phyloP scores from a whole-genome alignment of 2,329 filamentous ascomycete species.

The Penicillium italicum region DNA sequence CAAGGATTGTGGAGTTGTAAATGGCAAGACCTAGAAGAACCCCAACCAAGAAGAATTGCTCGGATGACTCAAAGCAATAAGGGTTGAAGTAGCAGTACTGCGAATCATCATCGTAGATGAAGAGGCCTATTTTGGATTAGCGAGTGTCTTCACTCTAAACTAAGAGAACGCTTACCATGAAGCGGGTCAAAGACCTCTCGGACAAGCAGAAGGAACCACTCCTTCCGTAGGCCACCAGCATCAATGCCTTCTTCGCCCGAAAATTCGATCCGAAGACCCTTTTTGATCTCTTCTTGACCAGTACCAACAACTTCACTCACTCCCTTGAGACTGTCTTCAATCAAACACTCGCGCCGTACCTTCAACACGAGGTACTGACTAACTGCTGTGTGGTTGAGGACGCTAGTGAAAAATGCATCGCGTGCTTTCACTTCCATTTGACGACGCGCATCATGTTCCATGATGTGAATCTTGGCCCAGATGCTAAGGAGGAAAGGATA shows the following conservation, averaged over 20 bases:
- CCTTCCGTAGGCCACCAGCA: conserved; percentile 82
- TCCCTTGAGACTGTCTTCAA: conserved; percentile 79
- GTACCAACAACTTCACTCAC: conserved; percentile 82
- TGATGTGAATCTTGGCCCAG: conserved; percentile 84
- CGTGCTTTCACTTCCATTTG: conserved; percentile 88
- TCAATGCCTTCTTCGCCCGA: conserved; percentile 87
- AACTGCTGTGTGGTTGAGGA: conserved; percentile 68
- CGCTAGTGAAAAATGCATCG: conserved; percentile 87
- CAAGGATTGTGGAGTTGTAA: conserved; percentile 90
- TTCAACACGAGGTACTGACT: conserved; percentile 75
- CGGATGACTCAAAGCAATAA: conserved; percentile 80
- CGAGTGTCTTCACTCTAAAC: not conserved
- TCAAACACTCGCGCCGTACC: conserved; percentile 77
- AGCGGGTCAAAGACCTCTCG: conserved; percentile 88
- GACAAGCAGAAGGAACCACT: conserved; percentile 88
- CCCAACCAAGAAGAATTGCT: conserved; percentile 87
- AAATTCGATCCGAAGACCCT: conserved; percentile 80
- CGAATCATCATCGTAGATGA: conserved; percentile 87
- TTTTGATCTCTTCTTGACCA: conserved; percentile 82
- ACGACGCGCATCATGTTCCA: conserved; percentile 80
- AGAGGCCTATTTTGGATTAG: conserved; percentile 61
- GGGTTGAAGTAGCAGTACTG: conserved; percentile 92
- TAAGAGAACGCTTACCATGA: conserved; percentile 60
- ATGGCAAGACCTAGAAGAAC: conserved; percentile 85
- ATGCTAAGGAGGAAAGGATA: conserved; percentile 91